These are phyloP conservation scores for Fusarium humuli DNA, from an alignment of 2,329 filamentous ascomycete species.

Conservation along the genomic window DNA sequence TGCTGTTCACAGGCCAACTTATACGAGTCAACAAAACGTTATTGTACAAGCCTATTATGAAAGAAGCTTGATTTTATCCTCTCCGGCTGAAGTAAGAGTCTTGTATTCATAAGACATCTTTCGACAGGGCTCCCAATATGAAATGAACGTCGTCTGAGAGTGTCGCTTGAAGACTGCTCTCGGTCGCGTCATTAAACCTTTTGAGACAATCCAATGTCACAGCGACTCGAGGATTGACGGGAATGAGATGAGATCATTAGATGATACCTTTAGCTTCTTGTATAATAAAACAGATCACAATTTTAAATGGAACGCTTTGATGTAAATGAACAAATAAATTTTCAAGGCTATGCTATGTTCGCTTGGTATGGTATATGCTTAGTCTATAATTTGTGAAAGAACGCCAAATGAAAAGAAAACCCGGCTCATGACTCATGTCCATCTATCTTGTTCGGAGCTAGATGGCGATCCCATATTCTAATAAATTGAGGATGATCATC, in stretches of 20 bases:
- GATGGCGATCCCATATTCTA: neutral
- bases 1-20: no score
- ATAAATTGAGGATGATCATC: neutral
- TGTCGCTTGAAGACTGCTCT: neutral
- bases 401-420: neutral
- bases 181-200: neutral
- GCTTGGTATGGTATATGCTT: conserved; percentile 7
- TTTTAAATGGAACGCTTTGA: neutral
- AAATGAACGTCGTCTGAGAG: neutral
- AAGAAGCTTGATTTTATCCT: no score
- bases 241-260: neutral
- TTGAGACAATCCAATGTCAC: neutral
- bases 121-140: no score
- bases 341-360: conserved; percentile 4
- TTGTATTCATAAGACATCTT: no score
- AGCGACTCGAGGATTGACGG: neutral
- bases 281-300: neutral
- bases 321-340: neutral
- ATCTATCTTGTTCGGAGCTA: neutral
- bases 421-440: neutral
- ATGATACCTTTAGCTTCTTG: neutral
- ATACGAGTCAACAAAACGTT: no score
- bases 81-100: no score
- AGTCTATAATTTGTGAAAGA: neutral
- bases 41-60: no score